Base-by-base conservation (phyloP, 208 protist genomes). In the Plasmodiophora brassicae region DNA sequence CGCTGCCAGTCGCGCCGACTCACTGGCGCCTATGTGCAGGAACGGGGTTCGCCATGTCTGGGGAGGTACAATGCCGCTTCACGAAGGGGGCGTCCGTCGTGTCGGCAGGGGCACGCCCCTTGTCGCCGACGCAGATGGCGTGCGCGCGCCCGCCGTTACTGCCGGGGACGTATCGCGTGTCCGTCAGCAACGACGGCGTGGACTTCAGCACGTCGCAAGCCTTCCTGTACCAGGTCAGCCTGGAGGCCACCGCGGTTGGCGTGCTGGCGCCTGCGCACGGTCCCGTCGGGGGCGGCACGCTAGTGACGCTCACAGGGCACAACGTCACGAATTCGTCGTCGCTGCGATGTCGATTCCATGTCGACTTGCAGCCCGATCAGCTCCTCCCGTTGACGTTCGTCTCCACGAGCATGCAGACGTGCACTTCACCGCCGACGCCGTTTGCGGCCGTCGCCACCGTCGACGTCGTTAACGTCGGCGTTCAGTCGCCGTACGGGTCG, bases 101-200 rank as follows among this genome's bases (percentile, higher is more conserved):
- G 32, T n/a, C 32, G 10, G 65, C 41, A 44, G 14, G 32, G 10
- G 65, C 14, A 36, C n/a, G 65, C 5, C 65, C 65, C 32, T 5
- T 78, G 20, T 78, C 65, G n/a, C 65, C 65, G 14, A 78, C 65
- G n/a, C 41, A 44, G n/a, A 5, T 32, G 65, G 41, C 65, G 5
- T 78, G 65, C 65, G 14, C 32, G 14, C 65, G 65, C 5, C 65
- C 65, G 20, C 5, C 5, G 5, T 32, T 78, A 32, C 65, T 38
- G 20, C 32, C 5, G 20, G 65, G 65, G 10, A 5, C 20, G 20
- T 78, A 78, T 32, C 5, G 5, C 5, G n/a, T 78, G 32, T 78
- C 32, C n/a, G n/a, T 78, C 20, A 78, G 65, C 65, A 78, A 78
- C n/a, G 65, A 78, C 65, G 65, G 14, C 65, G 5, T 78, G 41